These are phyloP conservation scores for Stemphylium lycopersici DNA, from an alignment of 2,329 filamentous ascomycete genomes.

Conservation along the genomic window DNA sequence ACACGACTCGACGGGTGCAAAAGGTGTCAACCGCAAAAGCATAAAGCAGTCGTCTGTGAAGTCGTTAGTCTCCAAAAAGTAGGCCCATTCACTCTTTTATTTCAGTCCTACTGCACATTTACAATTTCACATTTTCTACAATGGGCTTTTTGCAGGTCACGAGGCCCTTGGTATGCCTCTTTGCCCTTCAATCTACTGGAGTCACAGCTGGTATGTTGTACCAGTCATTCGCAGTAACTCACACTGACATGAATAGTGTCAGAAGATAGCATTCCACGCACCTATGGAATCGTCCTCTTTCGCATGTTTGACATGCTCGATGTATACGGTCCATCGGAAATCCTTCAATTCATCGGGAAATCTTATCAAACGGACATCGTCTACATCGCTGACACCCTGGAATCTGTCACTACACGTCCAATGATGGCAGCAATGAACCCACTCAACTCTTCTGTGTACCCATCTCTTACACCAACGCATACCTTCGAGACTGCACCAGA, in stretches of 20 bases:
- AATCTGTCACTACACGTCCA: constrained; percentile 35
- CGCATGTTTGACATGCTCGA: constrained; percentile 37
- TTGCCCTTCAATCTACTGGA: not conserved
- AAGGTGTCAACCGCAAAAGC: not conserved
- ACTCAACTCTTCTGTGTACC: constrained; percentile 37
- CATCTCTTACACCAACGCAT: constrained; percentile 54
- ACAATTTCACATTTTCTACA: not conserved
- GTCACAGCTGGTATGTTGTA: constrained; percentile 1
- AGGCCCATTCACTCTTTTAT: not conserved
- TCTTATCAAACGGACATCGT: constrained; percentile 30
- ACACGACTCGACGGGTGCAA: not conserved
- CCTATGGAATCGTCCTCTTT: constrained; percentile 37
- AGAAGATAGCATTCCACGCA: constrained; percentile 21
- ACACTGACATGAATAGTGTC: constrained; percentile 3
- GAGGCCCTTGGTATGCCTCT: not conserved
- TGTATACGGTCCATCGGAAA: constrained; percentile 51
- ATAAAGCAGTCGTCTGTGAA: not conserved
- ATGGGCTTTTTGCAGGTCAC: constrained; percentile 12
- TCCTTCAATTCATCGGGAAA: constrained; percentile 43
- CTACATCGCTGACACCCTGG: constrained; percentile 33
- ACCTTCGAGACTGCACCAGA: constrained; percentile 60
- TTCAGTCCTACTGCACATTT: not conserved
- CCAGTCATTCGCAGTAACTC: not conserved
- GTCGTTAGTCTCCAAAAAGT: not conserved
- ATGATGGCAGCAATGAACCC: constrained; percentile 29